Evolutionary conservation across 768 basidiomycete genomes (phyloP).

Genomic region (Lentinula guzmanii): DNA sequence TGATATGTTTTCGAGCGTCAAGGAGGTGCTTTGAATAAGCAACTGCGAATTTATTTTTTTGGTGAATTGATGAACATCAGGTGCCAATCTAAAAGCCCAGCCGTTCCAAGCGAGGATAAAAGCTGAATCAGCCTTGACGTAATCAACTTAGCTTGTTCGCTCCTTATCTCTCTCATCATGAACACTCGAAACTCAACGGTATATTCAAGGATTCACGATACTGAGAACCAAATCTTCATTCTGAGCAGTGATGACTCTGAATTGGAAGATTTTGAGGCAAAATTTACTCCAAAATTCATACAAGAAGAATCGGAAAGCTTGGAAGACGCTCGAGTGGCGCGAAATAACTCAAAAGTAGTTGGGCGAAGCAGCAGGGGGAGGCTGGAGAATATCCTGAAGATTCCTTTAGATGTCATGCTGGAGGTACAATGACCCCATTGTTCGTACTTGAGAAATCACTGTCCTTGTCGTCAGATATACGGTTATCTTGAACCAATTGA

Average conservation of each 20-base stretch:
- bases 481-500: conserved; percentile 27
- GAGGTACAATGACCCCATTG: conserved; percentile 5
- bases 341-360: background rate
- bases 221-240: background rate
- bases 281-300: background rate
- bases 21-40: too few species aligned
- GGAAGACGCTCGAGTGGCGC: background rate
- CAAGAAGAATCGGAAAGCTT: background rate
- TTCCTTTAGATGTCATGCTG: conserved; percentile 9
- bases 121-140: too few species aligned
- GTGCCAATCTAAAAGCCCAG: too few species aligned
- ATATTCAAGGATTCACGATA: background rate
- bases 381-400: background rate
- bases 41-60: too few species aligned
- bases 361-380: conserved; percentile 5
- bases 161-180: background rate
- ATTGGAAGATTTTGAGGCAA: background rate
- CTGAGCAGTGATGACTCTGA: conserved; percentile 4
- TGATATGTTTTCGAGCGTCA: too few species aligned
- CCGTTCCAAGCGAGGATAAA: too few species aligned
- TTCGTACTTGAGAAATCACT: background rate
- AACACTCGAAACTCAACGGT: background rate
- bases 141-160: too few species aligned
- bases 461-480: conserved; percentile 23
- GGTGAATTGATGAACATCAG: too few species aligned